Conservation (phyloP, 2,329 filamentous ascomycete genomes). For the Blastomyces emzantsi region DNA sequence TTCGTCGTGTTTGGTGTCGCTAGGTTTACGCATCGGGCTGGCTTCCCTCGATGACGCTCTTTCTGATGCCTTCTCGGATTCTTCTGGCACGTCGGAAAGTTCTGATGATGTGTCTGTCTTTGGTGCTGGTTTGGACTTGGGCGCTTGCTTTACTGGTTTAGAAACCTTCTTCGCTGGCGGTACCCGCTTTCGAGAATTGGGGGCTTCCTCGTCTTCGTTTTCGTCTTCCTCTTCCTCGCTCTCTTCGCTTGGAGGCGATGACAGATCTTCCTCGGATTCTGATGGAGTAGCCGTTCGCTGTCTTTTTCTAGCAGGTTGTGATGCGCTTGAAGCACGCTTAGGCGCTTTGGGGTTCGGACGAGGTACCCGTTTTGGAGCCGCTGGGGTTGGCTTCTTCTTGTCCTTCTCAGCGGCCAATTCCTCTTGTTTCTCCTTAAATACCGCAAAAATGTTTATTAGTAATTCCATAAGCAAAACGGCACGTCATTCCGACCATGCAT, state of each 20-base stretch:
- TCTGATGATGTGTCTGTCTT: constrained; percentile 10
- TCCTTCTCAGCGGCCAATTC: constrained; percentile 12
- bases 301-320: constrained; percentile 26
- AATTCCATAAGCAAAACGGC: background rate
- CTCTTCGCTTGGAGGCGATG: constrained; percentile 14
- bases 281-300: constrained; percentile 25
- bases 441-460: constrained; percentile 1
- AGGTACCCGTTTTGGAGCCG: constrained; percentile 7
- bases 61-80: constrained; percentile 11
- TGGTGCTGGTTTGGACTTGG: background rate
- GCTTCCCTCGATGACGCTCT: constrained; percentile 11
- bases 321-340: constrained; percentile 24
- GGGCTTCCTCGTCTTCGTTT: constrained; percentile 8
- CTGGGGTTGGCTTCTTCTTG: constrained; percentile 12
- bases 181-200: constrained; percentile 13
- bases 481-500: background rate
- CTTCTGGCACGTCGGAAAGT: constrained; percentile 13
- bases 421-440: constrained; percentile 28
- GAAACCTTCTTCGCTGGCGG: constrained; percentile 2
- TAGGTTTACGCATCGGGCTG: constrained; percentile 26
- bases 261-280: constrained; percentile 20
- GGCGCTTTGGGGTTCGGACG: constrained; percentile 17
- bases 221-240: constrained; percentile 20
- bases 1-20: constrained; percentile 37
- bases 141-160: constrained; percentile 14